Percentiles rank a stretch among this genome's conserved stretches.
phyloP scores from a whole-genome alignment of 768 basidiomycete species.

The Lactifluus hygrophoroides region DNA sequence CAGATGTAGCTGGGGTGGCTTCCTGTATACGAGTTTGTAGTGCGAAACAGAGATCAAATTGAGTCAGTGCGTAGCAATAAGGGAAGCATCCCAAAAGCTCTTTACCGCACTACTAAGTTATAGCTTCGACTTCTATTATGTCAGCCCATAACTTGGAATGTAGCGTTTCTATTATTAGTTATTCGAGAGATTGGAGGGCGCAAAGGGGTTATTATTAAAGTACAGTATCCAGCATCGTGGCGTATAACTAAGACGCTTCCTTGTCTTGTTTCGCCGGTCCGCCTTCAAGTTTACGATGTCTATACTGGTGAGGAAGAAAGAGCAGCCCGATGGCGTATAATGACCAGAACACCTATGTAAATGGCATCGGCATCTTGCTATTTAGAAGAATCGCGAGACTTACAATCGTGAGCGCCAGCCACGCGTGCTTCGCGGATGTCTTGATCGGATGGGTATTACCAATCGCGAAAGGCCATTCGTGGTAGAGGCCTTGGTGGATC shows the following conservation, averaged over 20 bases:
- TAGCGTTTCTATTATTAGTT: no score
- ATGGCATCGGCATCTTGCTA: background rate
- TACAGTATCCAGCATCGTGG: no score
- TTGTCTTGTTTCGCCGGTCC: background rate
- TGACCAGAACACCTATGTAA: constrained; percentile 8
- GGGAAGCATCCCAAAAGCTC: no score
- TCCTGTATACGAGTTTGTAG: no score
- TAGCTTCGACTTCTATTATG: no score
- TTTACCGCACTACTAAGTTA: no score
- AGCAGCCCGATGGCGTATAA: constrained; percentile 3
- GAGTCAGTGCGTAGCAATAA: no score
- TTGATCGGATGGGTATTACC: constrained; percentile 8
- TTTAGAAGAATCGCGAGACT: background rate
- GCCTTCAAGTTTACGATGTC: constrained; percentile 11
- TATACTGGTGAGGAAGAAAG: constrained; percentile 11
- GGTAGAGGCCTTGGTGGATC: constrained; percentile 11
- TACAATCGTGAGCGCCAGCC: constrained; percentile 16
- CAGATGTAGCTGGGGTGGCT: no score
- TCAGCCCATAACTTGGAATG: no score
- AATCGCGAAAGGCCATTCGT: constrained; percentile 18
- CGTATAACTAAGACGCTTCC: background rate
- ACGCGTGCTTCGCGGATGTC: constrained; percentile 5
- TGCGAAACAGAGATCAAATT: no score
- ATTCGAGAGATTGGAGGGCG: no score
- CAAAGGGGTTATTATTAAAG: no score